Evolutionary conservation across 176 grass and related monocot species (phyloP), one percentile per base, ranked within the genome.

Genomic region (Cymbopogon citratus): DNA sequence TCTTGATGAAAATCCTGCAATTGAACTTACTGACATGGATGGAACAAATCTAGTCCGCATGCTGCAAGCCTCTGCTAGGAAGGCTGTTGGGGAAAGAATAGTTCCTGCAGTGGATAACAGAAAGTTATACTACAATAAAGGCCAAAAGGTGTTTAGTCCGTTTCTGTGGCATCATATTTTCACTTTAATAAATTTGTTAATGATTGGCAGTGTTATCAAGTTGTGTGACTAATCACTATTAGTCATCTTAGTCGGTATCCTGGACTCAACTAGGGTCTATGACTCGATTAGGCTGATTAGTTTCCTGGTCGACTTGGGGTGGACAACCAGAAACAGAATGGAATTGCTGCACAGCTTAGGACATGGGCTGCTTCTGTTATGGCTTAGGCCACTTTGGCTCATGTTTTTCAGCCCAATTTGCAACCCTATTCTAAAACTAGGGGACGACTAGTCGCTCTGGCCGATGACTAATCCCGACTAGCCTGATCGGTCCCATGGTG

Each of bases 61-160:
- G 85, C 85, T 98, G n/a, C 85, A 66, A 76, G 92, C 90, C 66
- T 98, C 96, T 84, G 88, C 96, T 24, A 95, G 87, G 63, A 98
- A 98, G 88, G 96, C 96, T 71, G 91, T 98, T 66, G 96, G 96
- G 57, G 96, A 95, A 69, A 98, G 70, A 57, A 95, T 98, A 73
- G 87, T 98, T 90, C 96, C 92, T 88, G 89, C 90, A 26, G 82
- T 59, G 46, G 96, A 98, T 59, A 94, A 91, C 68, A 90, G 89
- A 79, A 98, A 98, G 84, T 71, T 93, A 85, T 95, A 88, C 81
- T 84, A 91, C 69, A 86, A 85, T 75, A 98, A 98, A 89, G 74
- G 76, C 44, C 90, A 95, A 80, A 98, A 95, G 90, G 96, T 95
- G 44, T 44, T 57, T 26, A 28, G 54, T 29, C 29, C n/a, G 34